A percentile compares a stretch with the other conserved stretches of the same genome.
Conservation (phyloP, 805 yeast genomes). For the Isabelozyma rhagii region DNA sequence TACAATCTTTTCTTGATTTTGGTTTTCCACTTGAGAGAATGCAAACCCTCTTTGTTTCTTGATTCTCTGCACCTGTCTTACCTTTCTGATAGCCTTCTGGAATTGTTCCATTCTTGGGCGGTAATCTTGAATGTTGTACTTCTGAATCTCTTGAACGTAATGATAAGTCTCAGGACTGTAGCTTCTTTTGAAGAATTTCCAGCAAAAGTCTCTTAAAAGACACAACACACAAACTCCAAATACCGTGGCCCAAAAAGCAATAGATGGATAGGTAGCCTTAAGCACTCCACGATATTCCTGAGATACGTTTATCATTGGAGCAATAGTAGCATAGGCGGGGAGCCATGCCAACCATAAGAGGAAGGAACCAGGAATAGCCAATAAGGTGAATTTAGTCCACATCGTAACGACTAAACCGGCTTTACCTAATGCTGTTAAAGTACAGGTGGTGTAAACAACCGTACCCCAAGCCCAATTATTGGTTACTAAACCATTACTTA, state of each 20-base stretch:
- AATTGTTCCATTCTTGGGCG: constrained; percentile 96
- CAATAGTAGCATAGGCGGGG: constrained; percentile 83
- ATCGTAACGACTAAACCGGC: constrained; percentile 88
- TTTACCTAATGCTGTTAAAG: constrained; percentile 86
- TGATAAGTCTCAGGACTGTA: constrained; percentile 91
- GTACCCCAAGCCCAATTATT: constrained; percentile 97
- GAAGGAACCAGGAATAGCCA: constrained; percentile 95
- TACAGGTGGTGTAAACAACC: constrained; percentile 81
- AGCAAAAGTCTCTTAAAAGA: constrained; percentile 79
- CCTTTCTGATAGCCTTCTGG: constrained; percentile 95
- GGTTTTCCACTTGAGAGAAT: constrained; percentile 86
- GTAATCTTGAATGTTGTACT: constrained; percentile 87
- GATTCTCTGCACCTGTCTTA: constrained; percentile 97
- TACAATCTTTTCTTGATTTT: constrained; percentile 86
- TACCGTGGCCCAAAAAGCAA: constrained; percentile 78
- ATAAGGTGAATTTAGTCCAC: constrained; percentile 91
- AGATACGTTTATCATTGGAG: constrained; percentile 81
- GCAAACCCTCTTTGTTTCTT: constrained; percentile 98
- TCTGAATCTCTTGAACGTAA: constrained; percentile 94
- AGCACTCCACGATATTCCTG: constrained; percentile 81
- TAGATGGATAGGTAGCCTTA: constrained; percentile 69
- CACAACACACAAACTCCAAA: constrained; percentile 77
- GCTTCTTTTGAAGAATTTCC: constrained; percentile 94
- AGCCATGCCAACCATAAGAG: constrained; percentile 77
- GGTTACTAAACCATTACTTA: constrained; percentile 65